These are phyloP conservation scores for Flueggea neowawraea DNA, from an alignment of 441 rosid genomes.

Conservation along the genomic window DNA sequence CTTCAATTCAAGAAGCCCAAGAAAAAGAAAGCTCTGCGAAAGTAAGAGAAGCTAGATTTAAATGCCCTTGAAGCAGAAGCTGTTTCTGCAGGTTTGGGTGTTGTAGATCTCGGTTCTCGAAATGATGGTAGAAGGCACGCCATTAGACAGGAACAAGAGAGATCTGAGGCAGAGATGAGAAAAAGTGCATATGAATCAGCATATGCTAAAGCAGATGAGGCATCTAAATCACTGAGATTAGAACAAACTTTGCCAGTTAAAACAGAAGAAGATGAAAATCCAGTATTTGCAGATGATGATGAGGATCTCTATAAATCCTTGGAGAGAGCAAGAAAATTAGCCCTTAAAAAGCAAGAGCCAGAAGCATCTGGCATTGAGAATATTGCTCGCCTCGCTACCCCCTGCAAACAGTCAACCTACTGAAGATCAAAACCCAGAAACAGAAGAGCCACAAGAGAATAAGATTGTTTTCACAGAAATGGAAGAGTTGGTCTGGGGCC, in stretches of 20 bases:
- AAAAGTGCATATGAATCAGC: conserved; percentile 77
- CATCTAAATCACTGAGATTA: conserved; percentile 66
- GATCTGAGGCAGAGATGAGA: conserved; percentile 74
- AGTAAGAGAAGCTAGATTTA: conserved; percentile 84
- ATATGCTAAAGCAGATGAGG: conserved; percentile 84
- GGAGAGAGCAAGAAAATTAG: conserved; percentile 80
- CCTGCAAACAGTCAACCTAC: conserved; percentile 33
- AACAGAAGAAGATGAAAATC: conserved; percentile 60
- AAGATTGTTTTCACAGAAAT: conserved; percentile 89
- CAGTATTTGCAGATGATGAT: conserved; percentile 67
- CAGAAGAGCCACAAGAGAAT: conserved; percentile 72
- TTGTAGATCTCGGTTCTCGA: conserved; percentile 91
- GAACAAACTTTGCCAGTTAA: conserved; percentile 52
- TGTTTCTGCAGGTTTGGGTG: conserved; percentile 79
- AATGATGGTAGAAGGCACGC: conserved; percentile 83
- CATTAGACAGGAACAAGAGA: conserved; percentile 71
- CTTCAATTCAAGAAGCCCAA: conserved; percentile 83
- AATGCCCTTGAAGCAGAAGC: conserved; percentile 95
- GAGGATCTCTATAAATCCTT: conserved; percentile 80
- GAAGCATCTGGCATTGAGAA: conserved; percentile 70
- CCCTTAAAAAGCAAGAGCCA: conserved; percentile 66
- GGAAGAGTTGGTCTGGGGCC: conserved; percentile 95
- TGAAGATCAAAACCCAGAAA: conserved; percentile 41
- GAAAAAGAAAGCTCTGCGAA: conserved; percentile 84
- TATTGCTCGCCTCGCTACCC: conserved; percentile 62